phyloP scores from a whole-genome alignment of 228 moss, liverwort and hornwort genomes.

The Sphagnum fallax region DNA sequence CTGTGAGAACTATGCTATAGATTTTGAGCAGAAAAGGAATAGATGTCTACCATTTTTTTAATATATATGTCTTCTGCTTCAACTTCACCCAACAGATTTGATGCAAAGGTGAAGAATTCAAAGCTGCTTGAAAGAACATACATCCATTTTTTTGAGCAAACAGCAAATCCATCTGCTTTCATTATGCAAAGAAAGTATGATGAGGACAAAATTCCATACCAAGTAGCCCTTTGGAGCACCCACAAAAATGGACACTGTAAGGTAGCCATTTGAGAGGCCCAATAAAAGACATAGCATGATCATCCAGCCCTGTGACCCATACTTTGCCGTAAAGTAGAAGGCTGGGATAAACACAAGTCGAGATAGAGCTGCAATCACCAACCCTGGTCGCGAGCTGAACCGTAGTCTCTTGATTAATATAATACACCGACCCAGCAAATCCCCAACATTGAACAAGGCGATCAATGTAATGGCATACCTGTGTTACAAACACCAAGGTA shows the following conservation, averaged over 20 bases:
- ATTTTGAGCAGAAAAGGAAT: neutral
- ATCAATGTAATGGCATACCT: slow-evolving; percentile 80
- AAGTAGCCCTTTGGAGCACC: slow-evolving; percentile 77
- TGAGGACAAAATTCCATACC: slow-evolving; percentile 25
- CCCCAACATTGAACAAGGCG: slow-evolving; percentile 76
- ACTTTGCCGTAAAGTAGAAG: slow-evolving; percentile 76
- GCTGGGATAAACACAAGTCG: slow-evolving; percentile 63
- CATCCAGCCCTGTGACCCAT: slow-evolving; percentile 79
- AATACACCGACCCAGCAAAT: slow-evolving; percentile 65
- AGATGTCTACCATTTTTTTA: neutral
- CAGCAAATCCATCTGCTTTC: neutral
- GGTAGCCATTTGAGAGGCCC: slow-evolving; percentile 67
- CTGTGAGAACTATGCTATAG: neutral
- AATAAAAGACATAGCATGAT: slow-evolving; percentile 57
- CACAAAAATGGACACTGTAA: slow-evolving; percentile 57
- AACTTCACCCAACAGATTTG: neutral
- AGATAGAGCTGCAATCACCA: slow-evolving; percentile 27
- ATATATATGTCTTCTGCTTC: neutral
- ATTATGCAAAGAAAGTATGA: neutral
- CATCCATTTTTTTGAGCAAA: neutral
- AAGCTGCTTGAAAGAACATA: neutral
- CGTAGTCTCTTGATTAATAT: slow-evolving; percentile 37
- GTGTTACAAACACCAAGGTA: neutral
- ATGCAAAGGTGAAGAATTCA: neutral
- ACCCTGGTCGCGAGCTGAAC: slow-evolving; percentile 39